Base-by-base conservation (phyloP, 179 eudicot genomes). In the Kewa caespitosa region DNA sequence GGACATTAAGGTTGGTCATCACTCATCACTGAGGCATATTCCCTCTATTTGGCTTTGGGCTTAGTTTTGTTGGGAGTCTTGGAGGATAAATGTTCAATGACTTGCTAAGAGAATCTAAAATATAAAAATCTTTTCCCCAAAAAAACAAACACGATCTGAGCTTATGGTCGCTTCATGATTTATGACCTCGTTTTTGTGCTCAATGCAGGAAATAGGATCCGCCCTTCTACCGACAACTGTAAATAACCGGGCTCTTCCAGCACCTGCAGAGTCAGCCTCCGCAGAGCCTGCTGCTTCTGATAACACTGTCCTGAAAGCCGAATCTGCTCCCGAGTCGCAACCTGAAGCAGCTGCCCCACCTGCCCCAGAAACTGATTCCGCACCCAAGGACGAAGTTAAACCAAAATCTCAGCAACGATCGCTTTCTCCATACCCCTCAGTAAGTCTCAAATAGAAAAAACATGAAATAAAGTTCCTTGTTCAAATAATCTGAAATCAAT, bases 381-480 rank as follows among this genome's bases (percentile, higher is more conserved):
- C 80, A 25, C 86, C 95, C 23, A 76, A 73, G 72, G 54, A 80
- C 61, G 97, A 88, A 81, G 87, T 84, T 57, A 82, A 83, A 80
- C 70, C 89, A 66, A 90, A 84, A 76, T 76, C 94, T 38, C 83
- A 78, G 50, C 48, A 86, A 67, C 83, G 89, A 73, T 73, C 97
- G 38, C 94, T 90, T 78, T 95, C 99, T 8, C 99, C 99, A 76
- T 96, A 86, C 85, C 86, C 97, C 38, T 84, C 78, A 38, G 93
- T 90, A 85, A 80, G 69, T 60, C 57, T 66, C 82, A n/a, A n/a
- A n/a, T n/a, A n/a, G n/a, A n/a, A n/a, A n/a, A n/a, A n/a, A n/a
- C n/a, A n/a, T n/a, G n/a, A n/a, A n/a, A n/a, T n/a, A n/a, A n/a
- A n/a, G n/a, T 4, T 22, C 15, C 28, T 8, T 23, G 18, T 52